Conservation (phyloP, 1,139 yeast genomes). For the Kazachstania sp. region DNA sequence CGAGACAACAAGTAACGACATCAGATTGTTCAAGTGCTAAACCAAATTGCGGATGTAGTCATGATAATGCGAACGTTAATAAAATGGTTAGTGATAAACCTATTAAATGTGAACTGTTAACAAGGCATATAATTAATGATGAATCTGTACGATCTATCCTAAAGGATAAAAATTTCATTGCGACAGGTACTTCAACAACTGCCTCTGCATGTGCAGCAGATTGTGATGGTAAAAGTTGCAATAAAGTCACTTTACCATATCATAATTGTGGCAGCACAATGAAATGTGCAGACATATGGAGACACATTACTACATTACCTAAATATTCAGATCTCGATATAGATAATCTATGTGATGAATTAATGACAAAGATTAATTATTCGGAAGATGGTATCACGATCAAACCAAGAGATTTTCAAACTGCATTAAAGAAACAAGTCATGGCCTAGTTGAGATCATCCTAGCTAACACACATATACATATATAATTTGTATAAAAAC, state of each 20-base stretch:
- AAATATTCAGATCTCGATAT: conserved; percentile 84
- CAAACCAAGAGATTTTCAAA: conserved; percentile 64
- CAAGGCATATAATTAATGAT: conserved; percentile 9
- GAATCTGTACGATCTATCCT: conserved; percentile 9
- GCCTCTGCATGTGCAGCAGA: conserved; percentile 21
- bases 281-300: conserved; percentile 90
- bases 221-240: conserved; percentile 47
- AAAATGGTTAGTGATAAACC: not conserved
- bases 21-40: not conserved
- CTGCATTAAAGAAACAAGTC: conserved; percentile 36
- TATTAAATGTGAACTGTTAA: conserved; percentile 12
- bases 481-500: not conserved
- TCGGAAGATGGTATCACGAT: conserved; percentile 83
- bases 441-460: conserved; percentile 7
- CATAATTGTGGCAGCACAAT: conserved; percentile 35
- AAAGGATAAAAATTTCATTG: conserved; percentile 5
- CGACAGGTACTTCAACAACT: not conserved
- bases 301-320: conserved; percentile 85
- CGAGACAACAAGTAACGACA: not conserved
- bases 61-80: not conserved
- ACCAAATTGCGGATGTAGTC: not conserved
- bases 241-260: conserved; percentile 1
- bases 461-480: too few species aligned
- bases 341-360: conserved; percentile 74
- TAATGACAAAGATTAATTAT: conserved; percentile 86